phyloP scores from a whole-genome alignment of 2,329 filamentous ascomycete genomes.

The Alternaria gaisen region DNA sequence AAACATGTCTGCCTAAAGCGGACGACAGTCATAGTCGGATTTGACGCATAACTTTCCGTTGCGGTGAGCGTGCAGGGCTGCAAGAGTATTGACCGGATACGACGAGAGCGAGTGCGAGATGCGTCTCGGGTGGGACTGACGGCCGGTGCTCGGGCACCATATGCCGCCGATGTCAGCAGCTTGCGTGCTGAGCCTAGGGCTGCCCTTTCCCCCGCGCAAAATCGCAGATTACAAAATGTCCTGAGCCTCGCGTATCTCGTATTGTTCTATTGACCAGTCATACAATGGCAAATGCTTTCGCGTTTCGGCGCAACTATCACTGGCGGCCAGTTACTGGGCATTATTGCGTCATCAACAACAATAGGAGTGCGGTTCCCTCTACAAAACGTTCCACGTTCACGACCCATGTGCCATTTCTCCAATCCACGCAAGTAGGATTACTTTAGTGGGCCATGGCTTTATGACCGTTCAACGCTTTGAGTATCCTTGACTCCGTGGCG shows the following conservation, averaged over 20 bases:
- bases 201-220: not conserved
- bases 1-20: conserved; percentile 1
- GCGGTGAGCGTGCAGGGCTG: not conserved
- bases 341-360: not conserved
- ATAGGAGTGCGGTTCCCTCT: not conserved
- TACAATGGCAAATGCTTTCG: not conserved
- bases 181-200: not conserved
- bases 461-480: not conserved
- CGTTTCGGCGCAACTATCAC: not conserved
- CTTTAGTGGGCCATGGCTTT: not conserved
- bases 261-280: not conserved
- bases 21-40: not conserved
- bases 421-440: not conserved
- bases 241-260: not conserved
- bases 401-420: not conserved
- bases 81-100: not conserved
- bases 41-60: not conserved
- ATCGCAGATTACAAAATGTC: not conserved
- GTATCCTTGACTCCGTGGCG: not conserved
- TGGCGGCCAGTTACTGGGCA: not conserved
- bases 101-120: not conserved
- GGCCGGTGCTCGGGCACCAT: not conserved
- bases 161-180: not conserved
- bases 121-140: not conserved
- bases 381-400: not conserved